A percentile compares a stretch with the other conserved stretches of the same genome.
These are phyloP conservation scores for Yueomyces sp. DNA, from an alignment of 805 yeast species.

Conservation along the genomic window DNA sequence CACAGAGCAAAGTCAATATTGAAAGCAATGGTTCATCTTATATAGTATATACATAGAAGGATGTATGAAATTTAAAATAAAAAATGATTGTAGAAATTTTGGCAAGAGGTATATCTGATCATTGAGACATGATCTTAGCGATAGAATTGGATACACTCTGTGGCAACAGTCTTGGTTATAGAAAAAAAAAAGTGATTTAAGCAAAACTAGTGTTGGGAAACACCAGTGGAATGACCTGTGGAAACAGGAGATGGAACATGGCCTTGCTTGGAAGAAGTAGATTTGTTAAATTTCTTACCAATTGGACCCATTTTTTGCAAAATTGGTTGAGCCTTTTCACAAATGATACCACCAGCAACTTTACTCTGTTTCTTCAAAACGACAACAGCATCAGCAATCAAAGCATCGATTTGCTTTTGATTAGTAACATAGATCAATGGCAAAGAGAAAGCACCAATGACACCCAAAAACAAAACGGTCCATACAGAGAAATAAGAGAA, in stretches of 20 bases:
- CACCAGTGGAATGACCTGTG: neutral
- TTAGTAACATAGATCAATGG: conserved; percentile 65
- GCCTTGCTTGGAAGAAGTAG: neutral
- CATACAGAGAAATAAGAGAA: conserved; percentile 67
- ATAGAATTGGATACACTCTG: too few relatives aligned
- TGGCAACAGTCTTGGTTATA: too few relatives aligned
- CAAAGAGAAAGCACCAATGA: conserved; percentile 52
- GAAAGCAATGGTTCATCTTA: too few relatives aligned
- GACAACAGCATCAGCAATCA: neutral
- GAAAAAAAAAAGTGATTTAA: too few relatives aligned
- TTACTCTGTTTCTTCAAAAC: neutral
- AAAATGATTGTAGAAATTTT: too few relatives aligned
- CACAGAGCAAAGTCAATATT: too few relatives aligned
- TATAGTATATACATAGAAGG: too few relatives aligned
- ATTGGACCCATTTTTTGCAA: neutral
- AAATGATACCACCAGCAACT: neutral
- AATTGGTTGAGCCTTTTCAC: neutral
- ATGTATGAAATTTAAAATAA: too few relatives aligned
- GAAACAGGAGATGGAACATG: neutral
- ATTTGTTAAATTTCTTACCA: neutral
- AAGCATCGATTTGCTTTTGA: conserved; percentile 63
- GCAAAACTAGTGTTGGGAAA: neutral
- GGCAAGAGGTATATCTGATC: too few relatives aligned
- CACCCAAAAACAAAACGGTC: conserved; percentile 44
- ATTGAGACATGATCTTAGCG: too few relatives aligned